These are phyloP conservation scores for Colletotrichum sp. DNA, from an alignment of 2,329 filamentous ascomycete genomes.

Conservation along the genomic window DNA sequence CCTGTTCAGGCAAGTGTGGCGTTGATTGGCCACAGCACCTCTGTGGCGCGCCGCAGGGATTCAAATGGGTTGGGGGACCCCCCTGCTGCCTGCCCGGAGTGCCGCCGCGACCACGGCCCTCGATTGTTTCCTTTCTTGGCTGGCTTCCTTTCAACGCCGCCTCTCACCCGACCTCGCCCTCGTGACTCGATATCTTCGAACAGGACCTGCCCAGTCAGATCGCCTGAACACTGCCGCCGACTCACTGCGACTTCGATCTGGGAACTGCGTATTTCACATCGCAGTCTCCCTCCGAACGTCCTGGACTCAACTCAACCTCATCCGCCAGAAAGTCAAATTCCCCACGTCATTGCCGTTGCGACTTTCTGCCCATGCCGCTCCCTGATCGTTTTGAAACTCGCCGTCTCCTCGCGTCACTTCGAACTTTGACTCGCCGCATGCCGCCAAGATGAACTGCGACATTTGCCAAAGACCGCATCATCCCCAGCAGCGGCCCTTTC, in stretches of 20 bases:
- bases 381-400: neutral
- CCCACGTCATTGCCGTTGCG: neutral
- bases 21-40: neutral
- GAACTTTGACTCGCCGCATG: neutral
- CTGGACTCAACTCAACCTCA: neutral
- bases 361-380: constrained; percentile 6
- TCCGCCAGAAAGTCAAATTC: constrained; percentile 2
- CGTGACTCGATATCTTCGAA: constrained; percentile 13
- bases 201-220: neutral
- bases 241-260: neutral
- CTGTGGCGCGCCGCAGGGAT: constrained; percentile 9
- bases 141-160: neutral
- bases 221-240: neutral
- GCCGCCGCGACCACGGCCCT: constrained; percentile 1
- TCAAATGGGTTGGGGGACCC: neutral
- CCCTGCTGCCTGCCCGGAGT: constrained; percentile 18
- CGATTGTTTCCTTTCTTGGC: constrained; percentile 13
- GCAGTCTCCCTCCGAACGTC: neutral
- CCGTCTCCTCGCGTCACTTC: neutral
- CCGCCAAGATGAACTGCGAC: constrained; percentile 66
- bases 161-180: constrained; percentile 19
- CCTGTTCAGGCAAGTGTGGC: neutral
- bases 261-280: neutral
- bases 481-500: constrained; percentile 63
- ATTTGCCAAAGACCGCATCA: constrained; percentile 66